Evolutionary conservation across 1,284 basidiomycete genomes (phyloP), one percentile per base, ranked within the genome.

Genomic region (Irpex lacteus): DNA sequence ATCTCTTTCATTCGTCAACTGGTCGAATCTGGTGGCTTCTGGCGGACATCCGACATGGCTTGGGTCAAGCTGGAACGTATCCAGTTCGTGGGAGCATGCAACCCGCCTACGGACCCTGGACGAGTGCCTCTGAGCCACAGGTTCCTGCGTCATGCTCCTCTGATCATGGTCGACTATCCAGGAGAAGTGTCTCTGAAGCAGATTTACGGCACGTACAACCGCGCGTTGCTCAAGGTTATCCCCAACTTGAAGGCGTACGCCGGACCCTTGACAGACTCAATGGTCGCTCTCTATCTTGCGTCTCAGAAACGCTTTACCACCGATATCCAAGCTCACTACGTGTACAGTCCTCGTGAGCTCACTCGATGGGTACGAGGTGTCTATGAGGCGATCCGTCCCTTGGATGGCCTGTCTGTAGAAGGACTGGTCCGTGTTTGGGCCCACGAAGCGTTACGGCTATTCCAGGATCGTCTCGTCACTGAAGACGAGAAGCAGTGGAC

Each of bases 141-240:
- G 67, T 99, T 99, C 89, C 84, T 99, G 65, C 92, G 98, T 7
- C 98, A 99, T 77, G 96, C 97, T 0, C 98, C 98, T 0, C 83
- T 99, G n/a, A 88, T 99, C 74, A 98, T 99, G 97, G 98, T 99
- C 63, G 98, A 99, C 75, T 99, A 99, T 76, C 98, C 98, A 7
- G 98, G 97, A 64, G 95, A 98, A 76, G 82, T 96, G 11, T 99
- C 98, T 7, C 84, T 99, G 74, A 98, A 96, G 73, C 98, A 99
- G 75, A 99, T 99, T 70, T 99, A 99, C 77, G 95, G 96, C 18
- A 99, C 97, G n/a, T 99, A 99, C 80, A 96, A 95, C 73, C 90
- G 98, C 61, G 98, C 96, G 13, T 82, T 97, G 38, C 90, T 99
- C 74, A 99, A 99, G 78, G 95, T 98, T 63, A 84, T 98, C 5